Base-by-base conservation (phyloP, 2,329 filamentous ascomycete genomes). In the Nemania sp. region DNA sequence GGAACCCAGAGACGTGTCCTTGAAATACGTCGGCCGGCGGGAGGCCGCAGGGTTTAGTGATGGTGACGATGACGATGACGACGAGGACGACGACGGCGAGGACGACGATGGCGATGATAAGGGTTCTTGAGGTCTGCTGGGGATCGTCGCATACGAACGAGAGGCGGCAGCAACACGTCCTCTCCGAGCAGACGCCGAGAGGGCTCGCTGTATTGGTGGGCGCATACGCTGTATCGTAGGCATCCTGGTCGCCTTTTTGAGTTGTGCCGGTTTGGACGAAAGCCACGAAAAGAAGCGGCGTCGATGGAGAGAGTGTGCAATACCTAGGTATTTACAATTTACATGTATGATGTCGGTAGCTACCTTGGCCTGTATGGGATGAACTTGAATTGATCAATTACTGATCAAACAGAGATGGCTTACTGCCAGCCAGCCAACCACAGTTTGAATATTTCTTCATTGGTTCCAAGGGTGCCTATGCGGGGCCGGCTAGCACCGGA, bases 11-110 rank as follows among this genome's bases (percentile, higher is more conserved):
- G 79, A 74, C 37, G 78, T 83, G 72, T 87, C 80, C 69, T 86
- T 86, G 77, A 87, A 87, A 70, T 87, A 87, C 1, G 83, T 82
- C 40, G 80, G 80, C 34, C 73, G 73, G 65, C 67, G 71, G 57
- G 57, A 60, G 29, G 68, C 10, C 39, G 57, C 4, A 15, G 55
- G 2, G 17, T 32, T 11, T 10, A 68, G 35, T 13, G 70, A 17
- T 17, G 69, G 29, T 49, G 54, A 43, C 17, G 40, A 47, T 4
- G 25, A 29, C 20, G 68, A 32, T 20, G 71, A 18, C 17, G 69
- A 45, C 39, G 53, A 49, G 42, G 67, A 43, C 40, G 48, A 29
- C 18, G 71, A 20, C 17, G 69, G 35, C 35, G 51, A 43, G 48
- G 67, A 45, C 18, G 40, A 5, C 5, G 40, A 43, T 43, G 40